Conservation (phyloP, 1,139 yeast species). For the Taphrina flavorubra region DNA sequence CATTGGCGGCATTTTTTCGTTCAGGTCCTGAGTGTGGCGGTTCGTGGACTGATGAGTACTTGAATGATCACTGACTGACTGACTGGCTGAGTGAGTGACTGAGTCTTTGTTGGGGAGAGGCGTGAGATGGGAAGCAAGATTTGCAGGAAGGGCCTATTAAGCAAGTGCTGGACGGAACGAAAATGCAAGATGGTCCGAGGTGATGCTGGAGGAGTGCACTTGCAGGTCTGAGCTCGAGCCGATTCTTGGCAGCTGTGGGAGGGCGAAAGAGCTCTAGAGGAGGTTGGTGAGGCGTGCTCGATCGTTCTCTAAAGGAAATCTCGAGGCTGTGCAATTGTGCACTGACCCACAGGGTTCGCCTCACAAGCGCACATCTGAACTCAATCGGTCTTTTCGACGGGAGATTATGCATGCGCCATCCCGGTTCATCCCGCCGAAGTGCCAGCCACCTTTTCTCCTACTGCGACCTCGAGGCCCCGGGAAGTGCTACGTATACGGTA, state of each 20-base stretch:
- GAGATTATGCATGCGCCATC: slow-evolving; percentile 4
- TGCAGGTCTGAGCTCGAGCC: slow-evolving; percentile 2
- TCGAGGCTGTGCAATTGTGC: neutral
- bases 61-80: too few relatives aligned
- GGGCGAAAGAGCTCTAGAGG: neutral
- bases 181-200: neutral
- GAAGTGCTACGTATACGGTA: too few relatives aligned
- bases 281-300: slow-evolving; percentile 6
- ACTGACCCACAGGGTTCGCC: slow-evolving; percentile 6
- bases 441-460: slow-evolving; percentile 1
- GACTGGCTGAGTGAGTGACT: too few relatives aligned
- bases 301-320: neutral
- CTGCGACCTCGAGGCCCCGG: neutral
- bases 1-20: slow-evolving; percentile 28
- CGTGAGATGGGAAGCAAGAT: neutral
- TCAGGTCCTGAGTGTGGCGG: too few relatives aligned
- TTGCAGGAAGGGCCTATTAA: neutral
- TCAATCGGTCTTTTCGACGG: neutral
- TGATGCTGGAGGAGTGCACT: too few relatives aligned
- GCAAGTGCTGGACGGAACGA: neutral
- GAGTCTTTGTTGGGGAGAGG: too few relatives aligned
- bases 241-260: neutral
- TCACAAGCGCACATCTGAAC: slow-evolving; percentile 1
- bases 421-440: neutral
- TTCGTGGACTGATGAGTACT: too few relatives aligned